Base-by-base conservation (phyloP, 2,329 filamentous ascomycete species). In the Arthrobotrys entomopaga region DNA sequence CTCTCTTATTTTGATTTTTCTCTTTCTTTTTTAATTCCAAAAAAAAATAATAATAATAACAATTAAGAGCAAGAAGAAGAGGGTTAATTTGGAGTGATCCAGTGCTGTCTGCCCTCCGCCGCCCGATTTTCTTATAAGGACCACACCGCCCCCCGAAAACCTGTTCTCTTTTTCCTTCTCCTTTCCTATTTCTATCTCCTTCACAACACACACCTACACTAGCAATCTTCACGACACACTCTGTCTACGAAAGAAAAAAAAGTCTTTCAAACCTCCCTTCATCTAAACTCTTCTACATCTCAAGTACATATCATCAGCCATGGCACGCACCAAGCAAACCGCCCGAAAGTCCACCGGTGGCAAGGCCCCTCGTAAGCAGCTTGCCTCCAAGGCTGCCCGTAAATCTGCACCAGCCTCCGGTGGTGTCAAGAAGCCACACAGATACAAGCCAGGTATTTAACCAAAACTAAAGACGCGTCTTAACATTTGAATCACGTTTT, bases 331-430 rank as follows among this genome's bases (percentile, higher is more conserved):
- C 69, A 83, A 83, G 76, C 81, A 82, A 79, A 81, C 80, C 80
- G 83, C 81, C 88, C 87, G 88, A 84, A 90, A 97, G 87, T 90
- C 89, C 83, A 91, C 89, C 80, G 89, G 89, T 88, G 89, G 89
- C 87, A 90, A 91, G 86, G 89, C 89, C 80, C 88, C 88, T 77
- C 88, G 89, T 85, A 99, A 99, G 92, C 93, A 97, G 89, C 93
- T 98, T 82, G 94, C 94, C 81, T 97, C 93, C 87, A 97, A 97
- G 91, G 95, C 94, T 79, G 94, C 95, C 81, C 93, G 95, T 87
- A 99, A 99, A 90, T 93, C 90, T 81, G 94, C 95, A 76, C 95
- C 95, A 80, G 97, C 93, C 77, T 98, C 95, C 83, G 95, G 94
- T 63, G 75, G 72, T 77, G 91, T 94, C 88, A 95, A 95, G 91